These are phyloP conservation scores for Tetrahymena borealis DNA, from an alignment of 73 alveolate genomes.

Conservation along the genomic window DNA sequence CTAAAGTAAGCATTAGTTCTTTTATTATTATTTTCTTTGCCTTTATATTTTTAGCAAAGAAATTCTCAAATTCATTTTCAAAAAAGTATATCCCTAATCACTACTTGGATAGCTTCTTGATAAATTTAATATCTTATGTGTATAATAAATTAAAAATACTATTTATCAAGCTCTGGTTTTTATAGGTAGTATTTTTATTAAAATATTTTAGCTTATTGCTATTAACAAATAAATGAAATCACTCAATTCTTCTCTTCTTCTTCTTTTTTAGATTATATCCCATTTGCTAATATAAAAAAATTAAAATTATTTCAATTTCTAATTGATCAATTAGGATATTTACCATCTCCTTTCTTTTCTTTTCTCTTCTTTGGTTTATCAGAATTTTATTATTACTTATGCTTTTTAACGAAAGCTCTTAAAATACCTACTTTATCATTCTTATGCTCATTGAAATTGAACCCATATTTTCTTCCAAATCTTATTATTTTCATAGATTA, in stretches of 20 bases:
- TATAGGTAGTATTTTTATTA: not conserved
- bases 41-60: no score
- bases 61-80: no score
- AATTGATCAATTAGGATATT: not conserved
- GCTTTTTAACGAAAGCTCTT: constrained; percentile 88
- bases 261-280: not conserved
- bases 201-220: not conserved
- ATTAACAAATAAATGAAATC: not conserved
- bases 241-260: not conserved
- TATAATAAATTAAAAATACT: no score
- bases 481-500: constrained; percentile 43
- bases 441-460: constrained; percentile 93
- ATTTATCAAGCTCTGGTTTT: no score
- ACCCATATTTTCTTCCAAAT: constrained; percentile 87
- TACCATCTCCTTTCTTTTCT: not conserved
- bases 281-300: not conserved
- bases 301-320: not conserved
- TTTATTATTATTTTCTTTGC: no score
- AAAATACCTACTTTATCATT: constrained; percentile 92
- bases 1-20: no score
- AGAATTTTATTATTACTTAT: constrained; percentile 28
- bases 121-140: no score
- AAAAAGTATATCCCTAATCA: no score
- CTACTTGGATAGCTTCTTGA: no score
- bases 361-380: not conserved